phyloP scores from a whole-genome alignment of 2,329 filamentous ascomycete species.

The Fusarium lyarnte region DNA sequence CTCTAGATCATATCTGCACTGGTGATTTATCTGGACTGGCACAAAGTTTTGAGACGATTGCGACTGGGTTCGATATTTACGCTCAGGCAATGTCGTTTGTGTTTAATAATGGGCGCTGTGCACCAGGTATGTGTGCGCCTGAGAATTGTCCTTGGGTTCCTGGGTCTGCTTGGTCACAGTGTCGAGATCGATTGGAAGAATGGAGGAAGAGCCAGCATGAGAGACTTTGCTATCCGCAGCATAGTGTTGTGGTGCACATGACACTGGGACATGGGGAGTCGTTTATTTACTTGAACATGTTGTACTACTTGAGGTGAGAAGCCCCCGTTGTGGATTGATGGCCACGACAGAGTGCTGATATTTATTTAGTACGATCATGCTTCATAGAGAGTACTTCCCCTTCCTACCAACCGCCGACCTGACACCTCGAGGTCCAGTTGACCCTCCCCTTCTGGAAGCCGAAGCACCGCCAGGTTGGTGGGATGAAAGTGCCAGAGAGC shows the following conservation, averaged over 20 bases:
- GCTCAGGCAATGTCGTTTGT: conserved; percentile 53
- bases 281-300: conserved; percentile 54
- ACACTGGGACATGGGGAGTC: conserved; percentile 53
- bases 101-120: conserved; percentile 54
- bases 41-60: conserved; percentile 48
- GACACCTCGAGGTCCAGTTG: conserved; percentile 51
- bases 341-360: neutral
- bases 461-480: conserved; percentile 53
- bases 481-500: conserved; percentile 49
- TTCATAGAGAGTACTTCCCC: conserved; percentile 56
- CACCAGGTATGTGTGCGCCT: conserved; percentile 50
- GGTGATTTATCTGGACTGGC: conserved; percentile 5
- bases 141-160: conserved; percentile 54
- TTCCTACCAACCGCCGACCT: conserved; percentile 52
- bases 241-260: conserved; percentile 51
- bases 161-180: conserved; percentile 48
- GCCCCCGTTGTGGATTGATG: no score
- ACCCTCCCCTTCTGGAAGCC: conserved; percentile 52
- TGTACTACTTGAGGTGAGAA: conserved; percentile 55
- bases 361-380: conserved; percentile 49
- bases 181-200: conserved; percentile 42
- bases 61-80: conserved; percentile 57
- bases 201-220: conserved; percentile 51
- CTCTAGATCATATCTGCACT: neutral
- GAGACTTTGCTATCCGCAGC: conserved; percentile 50